Conservation (phyloP, 2,329 filamentous ascomycete genomes). For the Neocucurbitaria cava region DNA sequence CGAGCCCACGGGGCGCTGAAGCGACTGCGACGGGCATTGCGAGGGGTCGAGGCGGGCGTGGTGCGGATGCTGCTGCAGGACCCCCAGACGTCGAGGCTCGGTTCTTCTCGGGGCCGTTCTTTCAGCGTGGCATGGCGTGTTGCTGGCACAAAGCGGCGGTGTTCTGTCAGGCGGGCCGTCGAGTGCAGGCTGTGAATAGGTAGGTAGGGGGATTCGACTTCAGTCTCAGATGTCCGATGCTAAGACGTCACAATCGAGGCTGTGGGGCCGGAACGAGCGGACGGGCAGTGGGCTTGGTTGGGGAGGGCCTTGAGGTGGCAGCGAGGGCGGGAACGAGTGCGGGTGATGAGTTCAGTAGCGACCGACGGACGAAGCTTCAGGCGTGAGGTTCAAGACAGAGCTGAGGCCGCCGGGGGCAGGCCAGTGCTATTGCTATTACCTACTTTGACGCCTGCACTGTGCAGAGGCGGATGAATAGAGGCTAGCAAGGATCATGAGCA, state of each 20-base stretch:
- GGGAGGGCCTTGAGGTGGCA: slow-evolving; percentile 1
- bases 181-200: slow-evolving; percentile 14
- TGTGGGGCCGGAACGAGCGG: slow-evolving; percentile 20
- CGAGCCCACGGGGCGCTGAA: slow-evolving; percentile 36
- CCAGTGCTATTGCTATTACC: slow-evolving; percentile 12
- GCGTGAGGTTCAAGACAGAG: slow-evolving; percentile 18
- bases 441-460: slow-evolving; percentile 24
- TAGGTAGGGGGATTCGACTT: too few relatives aligned
- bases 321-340: slow-evolving; percentile 14
- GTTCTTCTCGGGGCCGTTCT: slow-evolving; percentile 1
- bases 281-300: slow-evolving; percentile 6
- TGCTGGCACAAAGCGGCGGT: slow-evolving; percentile 20
- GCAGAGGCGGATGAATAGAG: slow-evolving; percentile 21
- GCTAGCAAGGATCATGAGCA: slow-evolving; percentile 37
- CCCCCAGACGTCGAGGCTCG: slow-evolving; percentile 4
- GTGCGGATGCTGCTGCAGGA: slow-evolving; percentile 4
- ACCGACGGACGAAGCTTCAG: slow-evolving; percentile 18
- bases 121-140: slow-evolving; percentile 30
- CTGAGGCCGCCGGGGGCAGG: slow-evolving; percentile 20
- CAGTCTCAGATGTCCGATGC: slow-evolving; percentile 6
- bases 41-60: slow-evolving; percentile 8
- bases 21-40: slow-evolving; percentile 45
- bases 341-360: slow-evolving; percentile 18
- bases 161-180: slow-evolving; percentile 23
- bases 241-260: slow-evolving; percentile 32